phyloP scores from a whole-genome alignment of 2,329 filamentous ascomycete species.

The Knoxdaviesia capensis region DNA sequence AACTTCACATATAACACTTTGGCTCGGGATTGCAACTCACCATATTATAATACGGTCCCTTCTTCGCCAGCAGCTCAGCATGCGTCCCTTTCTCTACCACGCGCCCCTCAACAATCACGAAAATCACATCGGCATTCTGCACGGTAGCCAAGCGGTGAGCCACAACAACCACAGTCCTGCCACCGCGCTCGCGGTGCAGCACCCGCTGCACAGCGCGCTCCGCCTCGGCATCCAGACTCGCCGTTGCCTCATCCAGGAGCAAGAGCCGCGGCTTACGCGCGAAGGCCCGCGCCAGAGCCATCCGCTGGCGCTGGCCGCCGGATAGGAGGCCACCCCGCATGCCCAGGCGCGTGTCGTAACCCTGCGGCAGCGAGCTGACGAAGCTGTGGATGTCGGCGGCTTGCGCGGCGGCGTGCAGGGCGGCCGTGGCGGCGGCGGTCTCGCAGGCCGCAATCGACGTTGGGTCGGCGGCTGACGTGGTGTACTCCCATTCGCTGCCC shows the following conservation, averaged over 20 bases:
- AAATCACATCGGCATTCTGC: slow-evolving; percentile 21
- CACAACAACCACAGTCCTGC: slow-evolving; percentile 19
- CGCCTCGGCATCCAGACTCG: slow-evolving; percentile 38
- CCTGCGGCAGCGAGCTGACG: slow-evolving; percentile 43
- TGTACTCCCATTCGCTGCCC: neutral
- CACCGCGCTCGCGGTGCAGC: slow-evolving; percentile 22
- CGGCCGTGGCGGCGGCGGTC: neutral
- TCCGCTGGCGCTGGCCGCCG: slow-evolving; percentile 44
- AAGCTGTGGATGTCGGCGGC: slow-evolving; percentile 57
- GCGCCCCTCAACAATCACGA: slow-evolving; percentile 19
- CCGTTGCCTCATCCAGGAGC: slow-evolving; percentile 50
- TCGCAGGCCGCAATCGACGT: neutral
- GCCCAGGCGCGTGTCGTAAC: slow-evolving; percentile 35
- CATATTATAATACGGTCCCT: slow-evolving; percentile 30
- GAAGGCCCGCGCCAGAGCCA: slow-evolving; percentile 45
- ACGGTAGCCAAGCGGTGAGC: slow-evolving; percentile 22
- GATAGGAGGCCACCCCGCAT: slow-evolving; percentile 42
- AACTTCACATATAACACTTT: neutral
- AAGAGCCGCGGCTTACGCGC: slow-evolving; percentile 39
- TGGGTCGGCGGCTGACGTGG: no score
- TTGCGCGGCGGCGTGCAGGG: slow-evolving; percentile 12
- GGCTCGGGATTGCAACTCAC: slow-evolving; percentile 13
- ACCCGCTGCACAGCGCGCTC: slow-evolving; percentile 31
- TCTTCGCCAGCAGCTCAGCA: slow-evolving; percentile 29
- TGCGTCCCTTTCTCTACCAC: slow-evolving; percentile 22